These are phyloP conservation scores for Wilhelminamyces savonicus DNA, from an alignment of 805 yeast species.

Conservation along the genomic window DNA sequence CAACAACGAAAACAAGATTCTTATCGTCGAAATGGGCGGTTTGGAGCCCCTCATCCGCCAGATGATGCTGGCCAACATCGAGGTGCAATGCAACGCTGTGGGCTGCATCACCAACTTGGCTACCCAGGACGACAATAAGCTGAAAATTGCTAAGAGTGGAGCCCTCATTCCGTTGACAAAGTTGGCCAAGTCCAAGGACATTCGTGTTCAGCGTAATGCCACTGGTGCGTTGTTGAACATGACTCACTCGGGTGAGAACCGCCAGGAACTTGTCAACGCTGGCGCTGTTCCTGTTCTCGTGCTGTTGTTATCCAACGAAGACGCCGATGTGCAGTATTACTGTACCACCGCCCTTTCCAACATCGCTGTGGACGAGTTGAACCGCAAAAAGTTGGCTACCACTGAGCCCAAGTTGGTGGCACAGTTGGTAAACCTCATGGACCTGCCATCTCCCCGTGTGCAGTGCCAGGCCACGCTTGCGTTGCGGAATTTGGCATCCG, in stretches of 20 bases:
- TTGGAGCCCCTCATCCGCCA: conserved; percentile 93
- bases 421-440: conserved; percentile 87
- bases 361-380: conserved; percentile 92
- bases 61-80: conserved; percentile 95
- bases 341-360: conserved; percentile 96
- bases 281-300: conserved; percentile 98
- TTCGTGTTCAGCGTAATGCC: conserved; percentile 96
- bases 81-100: conserved; percentile 98
- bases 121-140: conserved; percentile 94
- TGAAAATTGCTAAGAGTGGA: conserved; percentile 93
- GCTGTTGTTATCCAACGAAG: conserved; percentile 74
- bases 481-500: conserved; percentile 90
- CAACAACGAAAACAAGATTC: conserved; percentile 85
- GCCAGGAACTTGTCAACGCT: conserved; percentile 94
- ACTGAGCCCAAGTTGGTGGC: conserved; percentile 90
- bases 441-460: conserved; percentile 86
- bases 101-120: conserved; percentile 98
- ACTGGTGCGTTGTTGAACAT: conserved; percentile 96
- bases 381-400: conserved; percentile 80
- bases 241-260: conserved; percentile 96
- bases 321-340: conserved; percentile 96
- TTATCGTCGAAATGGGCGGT: conserved; percentile 98
- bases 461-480: conserved; percentile 99
- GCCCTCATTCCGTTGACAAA: conserved; percentile 92
- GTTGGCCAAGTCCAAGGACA: conserved; percentile 88